phyloP scores from a whole-genome alignment of 495 filamentous ascomycete genomes.

The Hypoxylon lienhwacheense region DNA sequence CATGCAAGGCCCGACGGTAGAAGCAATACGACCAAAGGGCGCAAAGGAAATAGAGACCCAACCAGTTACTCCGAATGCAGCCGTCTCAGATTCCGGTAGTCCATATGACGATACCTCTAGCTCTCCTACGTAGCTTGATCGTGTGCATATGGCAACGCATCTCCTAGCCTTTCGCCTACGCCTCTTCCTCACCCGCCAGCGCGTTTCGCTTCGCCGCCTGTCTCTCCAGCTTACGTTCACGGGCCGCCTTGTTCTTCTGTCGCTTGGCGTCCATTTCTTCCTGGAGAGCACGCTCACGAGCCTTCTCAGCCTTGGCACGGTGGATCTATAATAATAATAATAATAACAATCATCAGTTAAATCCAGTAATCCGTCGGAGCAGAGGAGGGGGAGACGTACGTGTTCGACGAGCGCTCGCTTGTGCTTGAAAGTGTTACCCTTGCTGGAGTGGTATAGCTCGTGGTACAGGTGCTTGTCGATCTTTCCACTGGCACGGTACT shows the following conservation, averaged over 20 bases:
- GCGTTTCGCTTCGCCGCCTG: slow-evolving; percentile 85
- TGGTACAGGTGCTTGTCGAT: slow-evolving; percentile 99
- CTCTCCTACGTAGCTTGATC: slow-evolving; percentile 36
- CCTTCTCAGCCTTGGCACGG: slow-evolving; percentile 98
- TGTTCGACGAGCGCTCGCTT: slow-evolving; percentile 99
- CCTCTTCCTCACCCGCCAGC: slow-evolving; percentile 72
- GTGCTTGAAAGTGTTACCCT: slow-evolving; percentile 99
- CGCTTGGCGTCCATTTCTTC: slow-evolving; percentile 99
- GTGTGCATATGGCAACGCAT: slow-evolving; percentile 40
- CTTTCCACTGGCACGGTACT: slow-evolving; percentile 99
- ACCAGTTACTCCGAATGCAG: slow-evolving; percentile 61
- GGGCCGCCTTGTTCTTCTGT: slow-evolving; percentile 98
- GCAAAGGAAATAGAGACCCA: slow-evolving; percentile 54
- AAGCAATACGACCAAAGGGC: slow-evolving; percentile 47
- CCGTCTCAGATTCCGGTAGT: slow-evolving; percentile 50
- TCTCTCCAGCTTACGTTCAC: slow-evolving; percentile 93
- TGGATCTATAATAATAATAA: slow-evolving; percentile 72
- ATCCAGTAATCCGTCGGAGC: slow-evolving; percentile 1
- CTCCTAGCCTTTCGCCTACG: slow-evolving; percentile 48
- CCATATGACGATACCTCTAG: slow-evolving; percentile 39
- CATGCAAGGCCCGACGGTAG: slow-evolving; percentile 50
- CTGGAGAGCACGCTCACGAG: slow-evolving; percentile 89
- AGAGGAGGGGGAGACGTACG: slow-evolving; percentile 65
- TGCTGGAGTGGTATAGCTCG: slow-evolving; percentile 98
- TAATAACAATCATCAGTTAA: slow-evolving; percentile 22